A percentile compares a stretch with the other conserved stretches of the same genome.
Evolutionary conservation across 768 basidiomycete genomes (phyloP).

Genomic region (Pulveroboletus sp.): DNA sequence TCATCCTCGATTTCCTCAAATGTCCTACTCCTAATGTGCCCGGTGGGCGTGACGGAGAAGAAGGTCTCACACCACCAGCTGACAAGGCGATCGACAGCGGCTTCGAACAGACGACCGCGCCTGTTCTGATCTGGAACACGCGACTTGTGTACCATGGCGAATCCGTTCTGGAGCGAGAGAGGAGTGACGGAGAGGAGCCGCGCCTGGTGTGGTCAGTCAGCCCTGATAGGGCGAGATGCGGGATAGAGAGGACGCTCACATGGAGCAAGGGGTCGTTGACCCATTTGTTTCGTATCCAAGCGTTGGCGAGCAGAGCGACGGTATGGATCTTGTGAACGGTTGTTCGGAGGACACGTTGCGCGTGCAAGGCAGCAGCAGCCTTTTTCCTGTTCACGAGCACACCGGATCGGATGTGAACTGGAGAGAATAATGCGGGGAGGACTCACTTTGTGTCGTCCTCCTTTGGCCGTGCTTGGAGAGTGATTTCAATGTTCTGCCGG

Average conservation of each 20-base stretch:
- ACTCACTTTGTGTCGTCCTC: constrained; percentile 46
- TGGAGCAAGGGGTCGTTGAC: constrained; percentile 79
- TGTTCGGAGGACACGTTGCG: constrained; percentile 70
- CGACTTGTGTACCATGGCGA: constrained; percentile 77
- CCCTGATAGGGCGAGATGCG: background rate
- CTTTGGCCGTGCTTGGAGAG: constrained; percentile 45
- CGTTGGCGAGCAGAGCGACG: constrained; percentile 71
- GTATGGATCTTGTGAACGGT: constrained; percentile 90
- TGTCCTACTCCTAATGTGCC: constrained; percentile 70
- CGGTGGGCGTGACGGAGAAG: constrained; percentile 56
- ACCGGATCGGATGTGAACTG: constrained; percentile 8
- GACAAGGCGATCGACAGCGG: constrained; percentile 64
- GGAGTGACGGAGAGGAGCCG: constrained; percentile 86
- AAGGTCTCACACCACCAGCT: constrained; percentile 83
- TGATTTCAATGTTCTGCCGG: constrained; percentile 63
- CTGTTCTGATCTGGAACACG: constrained; percentile 73
- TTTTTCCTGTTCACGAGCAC: constrained; percentile 41
- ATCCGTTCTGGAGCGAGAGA: constrained; percentile 70
- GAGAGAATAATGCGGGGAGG: background rate
- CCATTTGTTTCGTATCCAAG: constrained; percentile 74
- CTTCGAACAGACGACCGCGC: constrained; percentile 86
- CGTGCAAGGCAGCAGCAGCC: constrained; percentile 40
- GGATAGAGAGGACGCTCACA: constrained; percentile 40
- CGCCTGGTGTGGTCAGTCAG: constrained; percentile 47
- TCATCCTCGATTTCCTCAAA: constrained; percentile 66